Conservation (phyloP, 73 alveolate species). For the Paramecium primaurelia region DNA sequence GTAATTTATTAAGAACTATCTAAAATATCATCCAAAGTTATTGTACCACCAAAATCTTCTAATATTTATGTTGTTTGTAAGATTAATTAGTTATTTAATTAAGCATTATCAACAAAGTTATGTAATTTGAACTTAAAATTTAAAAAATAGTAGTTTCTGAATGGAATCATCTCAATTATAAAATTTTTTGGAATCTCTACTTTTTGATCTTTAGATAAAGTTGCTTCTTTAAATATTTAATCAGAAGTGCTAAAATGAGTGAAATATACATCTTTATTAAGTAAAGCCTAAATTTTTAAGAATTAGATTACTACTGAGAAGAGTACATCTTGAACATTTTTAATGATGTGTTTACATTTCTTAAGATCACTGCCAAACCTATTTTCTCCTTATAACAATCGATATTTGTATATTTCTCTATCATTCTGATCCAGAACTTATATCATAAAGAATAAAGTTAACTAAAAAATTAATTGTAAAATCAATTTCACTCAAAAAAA, state of each 20-base stretch:
- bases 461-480: background rate
- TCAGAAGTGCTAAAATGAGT: background rate
- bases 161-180: background rate
- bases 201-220: background rate
- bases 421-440: background rate
- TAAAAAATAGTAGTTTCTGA: background rate
- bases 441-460: background rate
- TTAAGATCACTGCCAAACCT: slow-evolving; percentile 3
- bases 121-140: background rate
- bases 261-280: background rate
- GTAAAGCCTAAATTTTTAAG: background rate
- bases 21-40: slow-evolving; percentile 1
- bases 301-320: background rate
- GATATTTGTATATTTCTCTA: background rate
- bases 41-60: slow-evolving; percentile 18
- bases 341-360: background rate
- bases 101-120: background rate
- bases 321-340: background rate
- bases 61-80: background rate
- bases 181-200: background rate
- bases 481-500: background rate
- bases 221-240: slow-evolving; percentile 2
- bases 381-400: background rate
- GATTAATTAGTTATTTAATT: background rate
- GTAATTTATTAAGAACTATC: background rate